phyloP scores from a whole-genome alignment of 495 filamentous ascomycete genomes.

The Lophium mytilinum region DNA sequence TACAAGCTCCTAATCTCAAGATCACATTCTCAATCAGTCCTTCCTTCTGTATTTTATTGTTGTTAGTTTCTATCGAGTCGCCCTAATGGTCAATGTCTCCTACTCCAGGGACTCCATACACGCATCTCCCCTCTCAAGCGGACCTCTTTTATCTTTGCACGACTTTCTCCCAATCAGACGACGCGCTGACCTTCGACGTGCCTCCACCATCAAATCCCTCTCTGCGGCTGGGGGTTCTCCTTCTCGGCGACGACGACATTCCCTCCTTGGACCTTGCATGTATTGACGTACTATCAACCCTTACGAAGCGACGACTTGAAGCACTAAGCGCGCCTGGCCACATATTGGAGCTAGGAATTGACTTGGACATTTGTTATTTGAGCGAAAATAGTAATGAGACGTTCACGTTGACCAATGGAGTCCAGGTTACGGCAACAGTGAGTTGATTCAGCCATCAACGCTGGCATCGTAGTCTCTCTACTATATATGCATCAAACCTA shows the following conservation, averaged over 20 bases:
- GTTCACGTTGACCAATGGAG: constrained; percentile 12
- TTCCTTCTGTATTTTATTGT: no score
- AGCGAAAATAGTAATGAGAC: constrained; percentile 21
- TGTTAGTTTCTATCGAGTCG: no score
- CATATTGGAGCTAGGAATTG: constrained; percentile 11
- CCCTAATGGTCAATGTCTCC: constrained; percentile 1
- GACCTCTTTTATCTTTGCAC: constrained; percentile 25
- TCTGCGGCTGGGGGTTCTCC: constrained; percentile 14
- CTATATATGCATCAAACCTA: constrained; percentile 1
- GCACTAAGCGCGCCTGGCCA: constrained; percentile 2
- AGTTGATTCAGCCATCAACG: not conserved
- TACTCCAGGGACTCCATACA: constrained; percentile 12
- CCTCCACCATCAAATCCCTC: constrained; percentile 19
- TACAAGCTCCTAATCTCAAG: no score
- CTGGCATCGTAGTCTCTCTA: no score
- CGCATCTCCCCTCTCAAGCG: constrained; percentile 17
- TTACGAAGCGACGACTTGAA: constrained; percentile 8
- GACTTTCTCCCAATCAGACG: constrained; percentile 12
- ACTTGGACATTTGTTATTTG: constrained; percentile 19
- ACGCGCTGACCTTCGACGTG: constrained; percentile 13
- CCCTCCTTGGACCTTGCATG: constrained; percentile 16
- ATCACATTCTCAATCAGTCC: no score
- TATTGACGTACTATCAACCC: constrained; percentile 17
- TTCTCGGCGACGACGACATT: constrained; percentile 11
- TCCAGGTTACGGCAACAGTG: constrained; percentile 21